Evolutionary conservation across 805 yeast genomes (phyloP).

Genomic region (Pichia nakasei): DNA sequence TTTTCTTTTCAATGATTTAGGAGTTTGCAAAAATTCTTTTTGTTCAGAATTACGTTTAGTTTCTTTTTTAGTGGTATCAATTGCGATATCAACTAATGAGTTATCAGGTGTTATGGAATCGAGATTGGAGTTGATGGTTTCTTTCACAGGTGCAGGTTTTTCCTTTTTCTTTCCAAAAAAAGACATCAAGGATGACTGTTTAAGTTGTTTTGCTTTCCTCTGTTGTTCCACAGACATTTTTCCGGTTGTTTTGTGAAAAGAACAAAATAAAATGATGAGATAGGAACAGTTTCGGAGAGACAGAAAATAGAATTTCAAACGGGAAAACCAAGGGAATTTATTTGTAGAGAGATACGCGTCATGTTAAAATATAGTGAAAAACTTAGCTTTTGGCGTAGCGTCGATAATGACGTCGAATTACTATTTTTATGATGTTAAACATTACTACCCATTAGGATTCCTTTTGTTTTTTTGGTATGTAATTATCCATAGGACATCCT

Average conservation of each 20-base stretch:
- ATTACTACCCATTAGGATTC: too few relatives aligned
- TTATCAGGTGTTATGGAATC: slow-evolving; percentile 21
- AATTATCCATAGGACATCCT: too few relatives aligned
- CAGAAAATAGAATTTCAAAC: too few relatives aligned
- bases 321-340: too few relatives aligned
- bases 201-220: slow-evolving; percentile 11
- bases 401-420: too few relatives aligned
- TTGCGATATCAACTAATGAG: slow-evolving; percentile 12
- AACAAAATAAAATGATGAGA: too few relatives aligned
- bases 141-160: not conserved
- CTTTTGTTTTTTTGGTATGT: too few relatives aligned
- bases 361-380: not conserved
- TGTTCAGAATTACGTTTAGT: not conserved
- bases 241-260: too few relatives aligned
- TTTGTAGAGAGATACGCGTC: not conserved
- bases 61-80: not conserved
- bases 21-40: slow-evolving; percentile 6
- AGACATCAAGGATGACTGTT: slow-evolving; percentile 26
- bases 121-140: not conserved
- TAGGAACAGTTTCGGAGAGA: not conserved
- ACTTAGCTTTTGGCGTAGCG: not conserved
- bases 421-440: too few relatives aligned
- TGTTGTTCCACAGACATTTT: slow-evolving; percentile 1
- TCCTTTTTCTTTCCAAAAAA: slow-evolving; percentile 18
- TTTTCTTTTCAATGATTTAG: slow-evolving; percentile 8